phyloP scores from a whole-genome alignment of 2,329 filamentous ascomycete species.

The Pseudocercospora eumusae region DNA sequence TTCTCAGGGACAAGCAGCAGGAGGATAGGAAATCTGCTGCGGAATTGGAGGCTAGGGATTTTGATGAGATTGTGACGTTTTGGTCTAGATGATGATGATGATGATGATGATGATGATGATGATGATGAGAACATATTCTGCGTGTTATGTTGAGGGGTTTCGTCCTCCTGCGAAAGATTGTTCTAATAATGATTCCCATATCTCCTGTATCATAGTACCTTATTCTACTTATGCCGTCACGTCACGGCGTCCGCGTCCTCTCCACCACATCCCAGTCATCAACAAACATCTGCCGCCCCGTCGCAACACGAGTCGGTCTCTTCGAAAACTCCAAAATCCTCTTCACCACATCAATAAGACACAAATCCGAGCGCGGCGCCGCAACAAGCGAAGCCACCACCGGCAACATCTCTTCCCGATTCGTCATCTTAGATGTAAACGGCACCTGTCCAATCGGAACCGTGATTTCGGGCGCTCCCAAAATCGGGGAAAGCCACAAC shows the following conservation, averaged over 20 bases:
- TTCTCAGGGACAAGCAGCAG: too few species aligned
- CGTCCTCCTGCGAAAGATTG: background rate
- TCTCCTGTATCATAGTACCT: too few species aligned
- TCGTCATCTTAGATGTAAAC: conserved; percentile 2
- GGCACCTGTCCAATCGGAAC: conserved; percentile 16
- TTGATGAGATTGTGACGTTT: too few species aligned
- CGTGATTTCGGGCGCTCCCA: conserved; percentile 8
- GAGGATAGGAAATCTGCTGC: too few species aligned
- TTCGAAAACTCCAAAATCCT: background rate
- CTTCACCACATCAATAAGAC: background rate
- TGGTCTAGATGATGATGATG: background rate
- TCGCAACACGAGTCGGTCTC: background rate
- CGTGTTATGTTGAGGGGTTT: too few species aligned
- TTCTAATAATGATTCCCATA: too few species aligned
- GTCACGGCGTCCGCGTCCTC: too few species aligned
- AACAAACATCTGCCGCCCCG: conserved; percentile 8
- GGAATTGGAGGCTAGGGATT: too few species aligned
- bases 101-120: too few species aligned
- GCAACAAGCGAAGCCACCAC: conserved; percentile 1
- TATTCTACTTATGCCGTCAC: too few species aligned
- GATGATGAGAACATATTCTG: too few species aligned
- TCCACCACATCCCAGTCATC: background rate
- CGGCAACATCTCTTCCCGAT: background rate
- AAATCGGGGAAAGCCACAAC: conserved; percentile 11
- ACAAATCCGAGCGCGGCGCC: background rate